Base-by-base conservation (phyloP, 805 yeast species). In the Nakazawaea sp. region DNA sequence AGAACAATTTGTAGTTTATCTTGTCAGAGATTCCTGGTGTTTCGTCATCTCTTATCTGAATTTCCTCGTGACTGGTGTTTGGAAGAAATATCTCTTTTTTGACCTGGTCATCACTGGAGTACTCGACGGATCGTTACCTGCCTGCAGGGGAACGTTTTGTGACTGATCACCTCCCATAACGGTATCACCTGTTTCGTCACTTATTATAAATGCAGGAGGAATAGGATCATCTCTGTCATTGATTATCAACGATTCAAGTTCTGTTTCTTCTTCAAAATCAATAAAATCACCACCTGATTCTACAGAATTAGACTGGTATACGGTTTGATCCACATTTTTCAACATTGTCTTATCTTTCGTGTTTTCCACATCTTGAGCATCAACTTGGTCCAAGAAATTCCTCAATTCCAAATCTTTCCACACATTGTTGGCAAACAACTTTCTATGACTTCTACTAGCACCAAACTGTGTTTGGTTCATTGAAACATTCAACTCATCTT, bases 391-490 rank as follows among this genome's bases (percentile, higher is more conserved):
- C 17, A 39, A 27, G 21, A 39, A 39, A 11, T 26, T 34, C 18
- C 26, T 24, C 21, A 39, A 27, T 18, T 39, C 42, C 4, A 27
- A 20, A 33, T 39, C 38, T 23, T 30, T 30, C 42, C 42, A 39
- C 3, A 29, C 26, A 18, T 26, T 34, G 18, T 39, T 34, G 9
- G 32, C 9, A 5, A 39, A 25, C 12, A 39, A 21, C 18, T 34
- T 39, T 18, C 23, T 33, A 8, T 25, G 28, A n/a, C 19, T 38
- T n/a, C 28, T 29, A 5, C 37, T 8, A n/a, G 33, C 30, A 4
- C 35, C 41, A 18, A 33, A 38, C 23, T 29, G 41, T 3, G 35
- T 34, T 13, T 29, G 42, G 10, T 18, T 27, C 15, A 27, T 26
- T 5, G 37, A 19, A 4, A 32, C 33, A 16, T 38, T 38, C 16